These are phyloP conservation scores for Candida sp. DNA, from an alignment of 1,139 yeast species.

Conservation along the genomic window DNA sequence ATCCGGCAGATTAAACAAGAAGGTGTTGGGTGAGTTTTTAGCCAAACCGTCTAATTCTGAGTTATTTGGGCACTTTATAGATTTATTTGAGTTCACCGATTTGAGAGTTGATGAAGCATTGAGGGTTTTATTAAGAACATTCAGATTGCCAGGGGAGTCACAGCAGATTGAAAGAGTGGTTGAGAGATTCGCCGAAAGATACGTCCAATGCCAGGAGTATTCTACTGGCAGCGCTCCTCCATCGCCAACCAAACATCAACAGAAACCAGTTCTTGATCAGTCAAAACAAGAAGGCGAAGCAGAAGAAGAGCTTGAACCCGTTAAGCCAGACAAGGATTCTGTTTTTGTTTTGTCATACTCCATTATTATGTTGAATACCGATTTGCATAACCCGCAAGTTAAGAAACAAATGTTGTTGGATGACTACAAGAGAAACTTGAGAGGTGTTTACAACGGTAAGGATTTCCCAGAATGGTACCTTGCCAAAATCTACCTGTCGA, in stretches of 20 bases:
- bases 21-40: conserved; percentile 82
- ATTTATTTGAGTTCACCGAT: conserved; percentile 73
- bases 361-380: conserved; percentile 79
- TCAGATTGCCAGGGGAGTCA: conserved; percentile 96
- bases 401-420: conserved; percentile 88
- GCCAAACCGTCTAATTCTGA: conserved; percentile 75
- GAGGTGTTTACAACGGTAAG: conserved; percentile 76
- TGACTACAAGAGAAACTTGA: conserved; percentile 77
- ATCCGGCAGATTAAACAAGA: conserved; percentile 84
- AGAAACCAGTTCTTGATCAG: not conserved
- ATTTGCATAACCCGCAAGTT: conserved; percentile 77
- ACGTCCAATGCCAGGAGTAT: conserved; percentile 44
- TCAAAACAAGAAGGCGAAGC: conserved; percentile 23
- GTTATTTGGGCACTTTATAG: conserved; percentile 67
- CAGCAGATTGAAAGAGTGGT: conserved; percentile 95
- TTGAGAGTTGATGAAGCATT: conserved; percentile 93
- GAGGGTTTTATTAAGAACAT: conserved; percentile 77
- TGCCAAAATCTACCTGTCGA: conserved; percentile 78
- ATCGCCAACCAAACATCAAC: conserved; percentile 33
- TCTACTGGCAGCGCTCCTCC: conserved; percentile 2
- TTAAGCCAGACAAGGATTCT: conserved; percentile 73
- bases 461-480: conserved; percentile 91
- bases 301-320: conserved; percentile 36
- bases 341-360: conserved; percentile 77
- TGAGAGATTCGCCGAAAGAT: conserved; percentile 83